These are phyloP conservation scores for Kluyveromyces marxianus DNA, from an alignment of 1,139 yeast species.

Conservation along the genomic window DNA sequence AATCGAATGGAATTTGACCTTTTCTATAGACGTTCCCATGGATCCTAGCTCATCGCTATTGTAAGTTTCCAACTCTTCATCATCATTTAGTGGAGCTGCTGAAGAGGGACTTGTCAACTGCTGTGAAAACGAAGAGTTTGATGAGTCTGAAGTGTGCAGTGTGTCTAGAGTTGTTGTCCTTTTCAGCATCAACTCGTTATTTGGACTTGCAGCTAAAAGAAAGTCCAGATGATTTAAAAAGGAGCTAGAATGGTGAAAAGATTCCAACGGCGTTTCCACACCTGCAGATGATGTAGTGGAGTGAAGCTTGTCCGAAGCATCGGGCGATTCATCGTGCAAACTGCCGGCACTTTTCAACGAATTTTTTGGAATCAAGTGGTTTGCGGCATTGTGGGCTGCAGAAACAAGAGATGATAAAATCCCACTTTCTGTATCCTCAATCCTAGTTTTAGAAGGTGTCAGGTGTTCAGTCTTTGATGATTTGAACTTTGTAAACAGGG, in stretches of 20 bases:
- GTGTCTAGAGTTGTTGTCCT: slow-evolving; percentile 1
- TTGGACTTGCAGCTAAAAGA: slow-evolving; percentile 20
- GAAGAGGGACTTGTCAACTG: slow-evolving; percentile 9
- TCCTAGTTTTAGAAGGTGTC: background rate
- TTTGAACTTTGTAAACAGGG: background rate
- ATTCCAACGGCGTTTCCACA: slow-evolving; percentile 8
- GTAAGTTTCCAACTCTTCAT: background rate
- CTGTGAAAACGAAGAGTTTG: background rate
- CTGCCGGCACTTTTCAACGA: slow-evolving; percentile 9
- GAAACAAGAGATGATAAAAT: slow-evolving; percentile 29
- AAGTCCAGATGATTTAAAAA: slow-evolving; percentile 34
- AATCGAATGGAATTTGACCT: slow-evolving; percentile 52
- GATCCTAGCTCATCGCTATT: slow-evolving; percentile 4
- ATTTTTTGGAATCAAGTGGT: slow-evolving; percentile 20
- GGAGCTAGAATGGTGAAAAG: slow-evolving; percentile 21
- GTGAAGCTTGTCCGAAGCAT: no score
- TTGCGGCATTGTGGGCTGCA: slow-evolving; percentile 34
- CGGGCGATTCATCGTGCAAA: slow-evolving; percentile 7
- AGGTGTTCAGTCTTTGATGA: background rate
- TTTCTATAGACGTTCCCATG: slow-evolving; percentile 12
- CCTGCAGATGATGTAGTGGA: slow-evolving; percentile 9
- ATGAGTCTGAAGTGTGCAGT: background rate
- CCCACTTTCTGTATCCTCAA: slow-evolving; percentile 13
- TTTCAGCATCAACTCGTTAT: slow-evolving; percentile 1
- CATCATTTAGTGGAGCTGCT: slow-evolving; percentile 8